These are phyloP conservation scores for Scheffersomyces stambukii DNA, from an alignment of 1,139 yeast species.

Conservation along the genomic window DNA sequence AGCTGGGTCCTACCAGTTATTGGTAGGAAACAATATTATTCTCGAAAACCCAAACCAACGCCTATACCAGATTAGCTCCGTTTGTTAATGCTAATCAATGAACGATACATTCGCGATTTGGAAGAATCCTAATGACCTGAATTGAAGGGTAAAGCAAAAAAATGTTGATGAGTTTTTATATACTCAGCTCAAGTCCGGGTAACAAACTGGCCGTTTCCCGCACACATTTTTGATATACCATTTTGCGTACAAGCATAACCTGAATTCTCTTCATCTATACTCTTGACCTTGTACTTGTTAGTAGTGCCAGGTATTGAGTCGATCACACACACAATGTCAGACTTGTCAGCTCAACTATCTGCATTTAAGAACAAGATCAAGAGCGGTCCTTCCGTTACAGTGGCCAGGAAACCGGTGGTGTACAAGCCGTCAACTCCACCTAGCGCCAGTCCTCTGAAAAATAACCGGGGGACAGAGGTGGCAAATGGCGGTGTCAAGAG, in stretches of 20 bases:
- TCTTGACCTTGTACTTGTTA: no score
- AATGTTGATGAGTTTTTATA: no score
- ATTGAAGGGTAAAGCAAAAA: no score
- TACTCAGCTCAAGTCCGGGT: no score
- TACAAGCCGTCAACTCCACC: constrained; percentile 8
- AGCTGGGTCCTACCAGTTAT: constrained; percentile 31
- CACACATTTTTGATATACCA: no score
- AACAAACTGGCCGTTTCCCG: no score
- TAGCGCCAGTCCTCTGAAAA: constrained; percentile 4
- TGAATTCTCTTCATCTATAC: no score
- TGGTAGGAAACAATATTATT: constrained; percentile 13
- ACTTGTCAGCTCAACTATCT: constrained; percentile 43
- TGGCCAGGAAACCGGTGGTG: constrained; percentile 24
- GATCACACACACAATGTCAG: constrained; percentile 29
- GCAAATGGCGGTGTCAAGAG: constrained; percentile 11
- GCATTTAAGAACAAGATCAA: constrained; percentile 48
- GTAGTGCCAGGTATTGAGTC: no score
- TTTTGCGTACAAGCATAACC: no score
- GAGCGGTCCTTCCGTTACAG: constrained; percentile 43
- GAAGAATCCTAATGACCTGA: no score
- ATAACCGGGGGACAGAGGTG: constrained; percentile 3
- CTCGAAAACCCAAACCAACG: constrained; percentile 20
- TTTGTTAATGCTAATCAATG: constrained; percentile 7
- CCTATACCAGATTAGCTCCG: constrained; percentile 5
- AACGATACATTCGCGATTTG: constrained; percentile 1